Percentiles rank a stretch among this genome's conserved stretches.
Conservation (phyloP, 345 rosid species). For the Geranium rotundifolium region DNA sequence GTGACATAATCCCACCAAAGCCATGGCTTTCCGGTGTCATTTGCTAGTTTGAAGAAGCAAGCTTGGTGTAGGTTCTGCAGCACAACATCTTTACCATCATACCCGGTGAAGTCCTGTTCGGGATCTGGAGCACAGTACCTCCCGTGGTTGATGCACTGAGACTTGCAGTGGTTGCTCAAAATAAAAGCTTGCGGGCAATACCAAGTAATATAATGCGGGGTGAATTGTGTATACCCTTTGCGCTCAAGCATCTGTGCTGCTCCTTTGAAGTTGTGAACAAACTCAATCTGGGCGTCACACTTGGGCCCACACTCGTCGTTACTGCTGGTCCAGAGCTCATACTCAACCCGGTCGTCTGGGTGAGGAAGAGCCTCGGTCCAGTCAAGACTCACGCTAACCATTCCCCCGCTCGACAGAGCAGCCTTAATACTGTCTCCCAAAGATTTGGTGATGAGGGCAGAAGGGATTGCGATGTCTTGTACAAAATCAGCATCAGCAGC, state of each 20-base stretch:
- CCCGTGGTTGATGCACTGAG: slow-evolving; percentile 58
- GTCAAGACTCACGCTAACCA: slow-evolving; percentile 44
- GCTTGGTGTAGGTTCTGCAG: slow-evolving; percentile 43
- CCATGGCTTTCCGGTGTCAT: slow-evolving; percentile 50
- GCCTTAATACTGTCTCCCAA: slow-evolving; percentile 40
- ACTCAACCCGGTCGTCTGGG: slow-evolving; percentile 53
- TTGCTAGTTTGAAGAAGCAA: slow-evolving; percentile 41
- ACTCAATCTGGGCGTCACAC: slow-evolving; percentile 48
- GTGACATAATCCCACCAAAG: slow-evolving; percentile 62
- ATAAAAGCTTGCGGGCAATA: slow-evolving; percentile 47
- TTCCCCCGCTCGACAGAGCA: slow-evolving; percentile 26
- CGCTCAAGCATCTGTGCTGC: slow-evolving; percentile 55
- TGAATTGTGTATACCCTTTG: slow-evolving; percentile 51
- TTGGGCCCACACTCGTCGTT: slow-evolving; percentile 50
- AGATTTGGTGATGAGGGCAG: slow-evolving; percentile 36
- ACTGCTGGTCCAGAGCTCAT: slow-evolving; percentile 52
- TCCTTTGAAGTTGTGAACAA: slow-evolving; percentile 49
- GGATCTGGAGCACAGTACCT: slow-evolving; percentile 62
- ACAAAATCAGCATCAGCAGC: slow-evolving; percentile 36
- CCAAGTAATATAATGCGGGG: slow-evolving; percentile 53
- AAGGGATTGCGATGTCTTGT: slow-evolving; percentile 42
- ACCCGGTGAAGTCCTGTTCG: slow-evolving; percentile 51
- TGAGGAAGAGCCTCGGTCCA: slow-evolving; percentile 57
- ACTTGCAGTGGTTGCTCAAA: slow-evolving; percentile 47
- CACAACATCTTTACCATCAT: slow-evolving; percentile 60